phyloP scores from a whole-genome alignment of 202 grass and related monocot genomes.

The Setaria viridis region DNA sequence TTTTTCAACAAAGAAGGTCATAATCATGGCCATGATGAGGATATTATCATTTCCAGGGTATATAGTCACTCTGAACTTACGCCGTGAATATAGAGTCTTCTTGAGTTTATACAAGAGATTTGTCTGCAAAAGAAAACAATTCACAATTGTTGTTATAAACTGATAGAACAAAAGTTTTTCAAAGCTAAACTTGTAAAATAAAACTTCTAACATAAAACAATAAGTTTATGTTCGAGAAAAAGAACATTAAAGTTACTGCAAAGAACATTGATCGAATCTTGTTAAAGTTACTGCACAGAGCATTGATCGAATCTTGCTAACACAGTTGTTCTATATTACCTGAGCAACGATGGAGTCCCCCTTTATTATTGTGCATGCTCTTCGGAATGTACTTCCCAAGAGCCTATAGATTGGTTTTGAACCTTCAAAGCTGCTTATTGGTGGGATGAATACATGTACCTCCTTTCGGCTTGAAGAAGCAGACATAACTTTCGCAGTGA shows the following conservation, averaged over 20 bases:
- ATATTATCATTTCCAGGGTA: slow-evolving; percentile 89
- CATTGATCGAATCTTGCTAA: slow-evolving; percentile 9
- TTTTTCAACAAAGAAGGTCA: slow-evolving; percentile 66
- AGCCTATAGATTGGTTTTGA: slow-evolving; percentile 64
- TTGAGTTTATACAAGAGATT: slow-evolving; percentile 85
- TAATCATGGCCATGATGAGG: slow-evolving; percentile 76
- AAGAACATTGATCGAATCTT: neutral
- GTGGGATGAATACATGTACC: slow-evolving; percentile 64
- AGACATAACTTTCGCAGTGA: slow-evolving; percentile 51
- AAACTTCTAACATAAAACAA: slow-evolving; percentile 4
- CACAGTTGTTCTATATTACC: slow-evolving; percentile 48
- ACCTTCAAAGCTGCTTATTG: slow-evolving; percentile 52
- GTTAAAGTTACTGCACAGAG: neutral
- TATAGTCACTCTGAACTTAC: slow-evolving; percentile 81
- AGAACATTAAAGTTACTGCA: neutral
- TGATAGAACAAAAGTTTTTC: neutral
- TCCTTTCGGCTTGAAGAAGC: slow-evolving; percentile 62
- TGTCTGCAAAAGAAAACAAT: slow-evolving; percentile 60
- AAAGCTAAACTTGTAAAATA: neutral
- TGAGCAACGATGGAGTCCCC: slow-evolving; percentile 79
- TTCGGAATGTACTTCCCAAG: slow-evolving; percentile 70
- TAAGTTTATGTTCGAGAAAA: neutral
- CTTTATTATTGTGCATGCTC: slow-evolving; percentile 83
- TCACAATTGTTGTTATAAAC: neutral
- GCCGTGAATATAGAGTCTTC: slow-evolving; percentile 76